Evolutionary conservation across 2,329 filamentous ascomycete species (phyloP).

Genomic region (Curvularia sp.): DNA sequence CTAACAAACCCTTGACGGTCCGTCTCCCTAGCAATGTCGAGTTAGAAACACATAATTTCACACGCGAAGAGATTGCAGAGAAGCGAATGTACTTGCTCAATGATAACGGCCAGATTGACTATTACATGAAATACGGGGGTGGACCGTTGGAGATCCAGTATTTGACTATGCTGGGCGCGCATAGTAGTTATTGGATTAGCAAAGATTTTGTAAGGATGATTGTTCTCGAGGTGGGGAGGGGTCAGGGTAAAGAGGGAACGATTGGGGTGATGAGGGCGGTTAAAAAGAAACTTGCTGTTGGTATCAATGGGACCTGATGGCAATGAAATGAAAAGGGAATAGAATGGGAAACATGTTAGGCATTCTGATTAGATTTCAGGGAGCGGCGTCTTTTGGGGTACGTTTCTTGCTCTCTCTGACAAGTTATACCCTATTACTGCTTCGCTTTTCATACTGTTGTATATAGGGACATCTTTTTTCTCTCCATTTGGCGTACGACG

Average conservation of each 20-base stretch:
- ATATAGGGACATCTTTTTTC: neutral
- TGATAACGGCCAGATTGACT: slow-evolving; percentile 96
- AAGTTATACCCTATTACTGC: neutral
- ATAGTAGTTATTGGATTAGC: slow-evolving; percentile 91
- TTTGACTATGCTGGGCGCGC: slow-evolving; percentile 93
- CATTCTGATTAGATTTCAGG: neutral
- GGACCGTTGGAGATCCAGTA: slow-evolving; percentile 95
- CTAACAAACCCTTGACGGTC: slow-evolving; percentile 41
- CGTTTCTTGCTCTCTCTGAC: neutral
- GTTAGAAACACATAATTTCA: slow-evolving; percentile 94
- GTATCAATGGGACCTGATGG: neutral
- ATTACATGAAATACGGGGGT: slow-evolving; percentile 80
- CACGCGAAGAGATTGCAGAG: slow-evolving; percentile 88
- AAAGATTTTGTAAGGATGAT: slow-evolving; percentile 89
- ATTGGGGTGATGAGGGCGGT: slow-evolving; percentile 62
- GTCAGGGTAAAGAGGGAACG: slow-evolving; percentile 69
- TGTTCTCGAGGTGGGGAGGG: slow-evolving; percentile 84
- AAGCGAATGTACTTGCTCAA: slow-evolving; percentile 87
- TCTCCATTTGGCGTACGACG: neutral
- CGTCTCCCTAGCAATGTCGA: slow-evolving; percentile 69
- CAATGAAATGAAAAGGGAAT: neutral
- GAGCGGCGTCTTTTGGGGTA: neutral
- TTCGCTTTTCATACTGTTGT: neutral
- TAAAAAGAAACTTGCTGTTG: slow-evolving; percentile 55
- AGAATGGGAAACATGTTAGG: neutral